These are phyloP conservation scores for Aspergillus novoparasiticus DNA, from an alignment of 2,329 filamentous ascomycete genomes.

Conservation along the genomic window DNA sequence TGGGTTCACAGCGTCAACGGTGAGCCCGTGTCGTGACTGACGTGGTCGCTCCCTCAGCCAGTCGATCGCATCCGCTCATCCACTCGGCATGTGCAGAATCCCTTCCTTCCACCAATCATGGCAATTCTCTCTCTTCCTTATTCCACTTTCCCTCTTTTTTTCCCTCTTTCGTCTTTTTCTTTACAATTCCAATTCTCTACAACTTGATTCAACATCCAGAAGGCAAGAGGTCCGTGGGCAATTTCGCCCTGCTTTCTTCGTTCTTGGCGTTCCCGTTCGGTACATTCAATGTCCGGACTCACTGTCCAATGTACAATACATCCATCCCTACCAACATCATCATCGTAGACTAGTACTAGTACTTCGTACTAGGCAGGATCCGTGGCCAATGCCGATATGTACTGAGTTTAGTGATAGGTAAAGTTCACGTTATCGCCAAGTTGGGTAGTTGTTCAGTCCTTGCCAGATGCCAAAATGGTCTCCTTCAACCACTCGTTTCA, in stretches of 20 bases:
- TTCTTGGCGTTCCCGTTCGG: slow-evolving; percentile 1
- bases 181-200: neutral
- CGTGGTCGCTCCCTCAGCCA: slow-evolving; percentile 27
- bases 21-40: slow-evolving; percentile 12
- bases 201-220: too few relatives aligned
- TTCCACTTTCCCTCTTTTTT: neutral
- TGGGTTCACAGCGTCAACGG: slow-evolving; percentile 8
- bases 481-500: neutral
- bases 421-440: neutral
- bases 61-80: slow-evolving; percentile 19
- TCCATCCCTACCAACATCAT: too few relatives aligned
- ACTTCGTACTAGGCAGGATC: too few relatives aligned
- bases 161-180: neutral
- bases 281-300: neutral
- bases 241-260: neutral
- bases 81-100: slow-evolving; percentile 11
- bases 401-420: neutral
- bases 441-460: neutral
- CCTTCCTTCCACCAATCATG: slow-evolving; percentile 1
- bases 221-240: slow-evolving; percentile 1
- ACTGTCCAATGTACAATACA: too few relatives aligned
- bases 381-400: neutral
- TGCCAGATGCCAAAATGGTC: neutral
- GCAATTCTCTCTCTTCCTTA: neutral
- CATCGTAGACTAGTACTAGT: too few relatives aligned